phyloP scores from a whole-genome alignment of 371 early-diverging fungal genomes.

The Fennellomyces sp. region DNA sequence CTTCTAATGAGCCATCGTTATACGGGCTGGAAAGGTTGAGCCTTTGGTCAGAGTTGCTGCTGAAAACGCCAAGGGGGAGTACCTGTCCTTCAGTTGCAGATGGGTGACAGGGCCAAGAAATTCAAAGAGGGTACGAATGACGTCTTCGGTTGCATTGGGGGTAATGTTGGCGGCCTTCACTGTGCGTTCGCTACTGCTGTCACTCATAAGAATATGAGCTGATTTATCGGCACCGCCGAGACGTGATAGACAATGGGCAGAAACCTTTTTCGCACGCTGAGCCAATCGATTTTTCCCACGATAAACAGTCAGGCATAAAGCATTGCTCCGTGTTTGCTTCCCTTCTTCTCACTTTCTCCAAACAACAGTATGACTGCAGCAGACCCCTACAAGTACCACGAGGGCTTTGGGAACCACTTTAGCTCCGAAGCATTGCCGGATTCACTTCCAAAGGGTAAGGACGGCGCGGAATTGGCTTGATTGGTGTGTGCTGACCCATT shows the following conservation, averaged over 20 bases:
- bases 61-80: slow-evolving; percentile 4
- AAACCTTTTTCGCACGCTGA: slow-evolving; percentile 1
- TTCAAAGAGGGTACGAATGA: slow-evolving; percentile 52
- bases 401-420: slow-evolving; percentile 85
- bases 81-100: slow-evolving; percentile 44
- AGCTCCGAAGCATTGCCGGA: slow-evolving; percentile 84
- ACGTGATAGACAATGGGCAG: no score
- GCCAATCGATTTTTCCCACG: background rate
- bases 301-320: background rate
- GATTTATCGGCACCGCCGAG: background rate
- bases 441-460: slow-evolving; percentile 85
- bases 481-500: background rate
- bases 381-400: slow-evolving; percentile 59
- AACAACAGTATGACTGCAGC: slow-evolving; percentile 21
- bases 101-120: slow-evolving; percentile 50
- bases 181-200: background rate
- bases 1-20: slow-evolving; percentile 57
- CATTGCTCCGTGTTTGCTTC: background rate
- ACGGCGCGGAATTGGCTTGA: background rate
- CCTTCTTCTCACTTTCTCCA: slow-evolving; percentile 7
- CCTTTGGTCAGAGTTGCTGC: background rate
- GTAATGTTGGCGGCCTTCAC: slow-evolving; percentile 58
- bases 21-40: slow-evolving; percentile 26
- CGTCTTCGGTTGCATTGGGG: slow-evolving; percentile 48
- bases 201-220: background rate